Base-by-base conservation (phyloP, 768 basidiomycete species). In the Chalciporus sphaerocephalus region DNA sequence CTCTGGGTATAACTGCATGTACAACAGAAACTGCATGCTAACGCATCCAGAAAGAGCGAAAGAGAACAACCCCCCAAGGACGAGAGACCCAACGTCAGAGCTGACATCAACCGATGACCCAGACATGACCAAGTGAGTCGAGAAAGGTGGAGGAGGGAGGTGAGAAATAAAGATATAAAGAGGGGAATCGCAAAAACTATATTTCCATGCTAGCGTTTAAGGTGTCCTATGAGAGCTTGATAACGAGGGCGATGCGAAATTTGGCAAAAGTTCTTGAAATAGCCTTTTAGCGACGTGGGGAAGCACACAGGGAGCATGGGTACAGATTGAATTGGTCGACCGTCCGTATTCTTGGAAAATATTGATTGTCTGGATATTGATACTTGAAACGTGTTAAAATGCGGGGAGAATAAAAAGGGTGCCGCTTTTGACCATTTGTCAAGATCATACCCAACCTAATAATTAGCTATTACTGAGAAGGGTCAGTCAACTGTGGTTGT, bases 11-110 rank as follows among this genome's bases (percentile, higher is more conserved):
- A 28, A 5, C 21, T 59, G 54, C 51, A 38, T 62, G 34, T 60
- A 62, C 35, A 60, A 32, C 15, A 60, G 24, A 30, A 54, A 60
- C 48, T 61, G 59, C 52, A 62, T 50, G 21, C 41, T 54, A 28
- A 60, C 45, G 22, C 61, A 62, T 46, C 59, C 59, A 2, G 59
- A 61, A 27, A 61, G 51, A 30, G 61, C 37, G 15, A 61, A 61
- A 24, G 57, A 54, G 15, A 60, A 9, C 20, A 60, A 17, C 13
- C 59, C 57, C 11, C 60, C 60, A 15, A 60, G 32, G 10, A 61
- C 1, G 37, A 61, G 46, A 1, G 58, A 7, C 22, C 59, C 59
- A 42, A 52, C 54, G 28, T 54, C 48, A 3, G 42, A 20, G 12
- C 28, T n/a, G 23, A 54, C 11, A 6, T 52, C 17, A 7, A 21